Conservation (phyloP, 2,329 filamentous ascomycete genomes). For the Claviceps sorghi region DNA sequence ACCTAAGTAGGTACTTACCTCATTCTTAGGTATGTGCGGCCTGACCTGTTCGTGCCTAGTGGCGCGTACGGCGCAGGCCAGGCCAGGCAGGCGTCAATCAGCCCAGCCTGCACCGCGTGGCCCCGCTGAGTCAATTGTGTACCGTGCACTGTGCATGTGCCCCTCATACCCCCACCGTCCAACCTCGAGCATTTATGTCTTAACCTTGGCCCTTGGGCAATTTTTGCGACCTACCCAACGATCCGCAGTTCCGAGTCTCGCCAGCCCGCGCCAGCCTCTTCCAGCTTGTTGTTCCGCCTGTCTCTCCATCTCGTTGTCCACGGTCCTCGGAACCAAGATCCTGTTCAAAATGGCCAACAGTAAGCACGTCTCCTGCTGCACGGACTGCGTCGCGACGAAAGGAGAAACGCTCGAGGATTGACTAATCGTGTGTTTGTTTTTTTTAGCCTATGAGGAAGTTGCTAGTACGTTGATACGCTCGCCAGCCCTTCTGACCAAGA, state of each 20-base stretch:
- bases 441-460: conserved; percentile 28
- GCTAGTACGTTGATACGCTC: conserved; percentile 26
- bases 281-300: conserved; percentile 1
- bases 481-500: not conserved
- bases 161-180: conserved; percentile 20
- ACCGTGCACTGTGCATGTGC: conserved; percentile 23
- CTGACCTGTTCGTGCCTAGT: too few species aligned
- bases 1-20: too few species aligned
- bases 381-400: conserved; percentile 5
- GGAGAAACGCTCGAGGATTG: conserved; percentile 3
- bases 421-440: conserved; percentile 11
- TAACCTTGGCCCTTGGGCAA: conserved; percentile 12
- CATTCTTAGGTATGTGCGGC: too few species aligned
- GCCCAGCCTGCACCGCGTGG: conserved; percentile 8
- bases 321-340: conserved; percentile 1
- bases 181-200: conserved; percentile 5
- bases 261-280: conserved; percentile 1
- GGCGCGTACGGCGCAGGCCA: too few species aligned
- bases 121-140: conserved; percentile 14
- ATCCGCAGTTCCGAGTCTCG: conserved; percentile 2
- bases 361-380: conserved; percentile 10
- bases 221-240: conserved; percentile 20
- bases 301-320: conserved; percentile 2
- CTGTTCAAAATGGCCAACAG: conserved; percentile 19
- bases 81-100: too few species aligned